Conservation (phyloP, 176 grass and related monocot genomes). For the Phyllostachys edulis region DNA sequence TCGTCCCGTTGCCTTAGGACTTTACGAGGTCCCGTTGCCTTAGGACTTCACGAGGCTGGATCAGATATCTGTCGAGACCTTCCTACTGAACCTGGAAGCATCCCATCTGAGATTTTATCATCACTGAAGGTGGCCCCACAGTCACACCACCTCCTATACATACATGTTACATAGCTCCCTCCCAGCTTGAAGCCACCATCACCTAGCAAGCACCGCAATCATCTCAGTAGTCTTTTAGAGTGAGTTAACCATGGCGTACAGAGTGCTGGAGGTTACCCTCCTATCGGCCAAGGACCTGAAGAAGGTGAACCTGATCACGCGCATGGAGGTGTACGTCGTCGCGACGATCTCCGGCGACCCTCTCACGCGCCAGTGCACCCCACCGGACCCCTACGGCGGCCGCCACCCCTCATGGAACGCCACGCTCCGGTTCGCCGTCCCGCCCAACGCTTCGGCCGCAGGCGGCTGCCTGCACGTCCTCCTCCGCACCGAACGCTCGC, state of each 20-base stretch:
- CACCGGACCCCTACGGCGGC: slow-evolving; percentile 47
- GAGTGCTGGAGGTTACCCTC: slow-evolving; percentile 64
- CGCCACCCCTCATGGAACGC: slow-evolving; percentile 69
- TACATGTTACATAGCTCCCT: neutral
- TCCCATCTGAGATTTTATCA: neutral
- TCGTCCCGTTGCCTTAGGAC: too few relatives aligned
- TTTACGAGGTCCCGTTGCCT: neutral
- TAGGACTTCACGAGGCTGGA: neutral
- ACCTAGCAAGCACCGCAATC: neutral
- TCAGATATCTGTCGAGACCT: neutral
- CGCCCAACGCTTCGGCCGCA: slow-evolving; percentile 23
- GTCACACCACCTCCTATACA: slow-evolving; percentile 35
- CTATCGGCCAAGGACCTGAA: slow-evolving; percentile 65
- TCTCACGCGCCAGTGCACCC: slow-evolving; percentile 52
- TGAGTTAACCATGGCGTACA: slow-evolving; percentile 46
- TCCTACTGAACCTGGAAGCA: neutral
- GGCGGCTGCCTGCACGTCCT: slow-evolving; percentile 53
- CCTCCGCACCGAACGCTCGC: slow-evolving; percentile 59
- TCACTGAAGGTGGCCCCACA: neutral
- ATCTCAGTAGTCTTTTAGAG: neutral
- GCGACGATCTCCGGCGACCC: slow-evolving; percentile 52
- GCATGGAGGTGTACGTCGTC: slow-evolving; percentile 71
- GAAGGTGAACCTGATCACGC: slow-evolving; percentile 64
- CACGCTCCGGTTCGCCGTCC: slow-evolving; percentile 50
- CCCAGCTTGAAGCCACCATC: slow-evolving; percentile 16